Conservation (phyloP, 2,329 filamentous ascomycete genomes). For the Aspergillus sp. region DNA sequence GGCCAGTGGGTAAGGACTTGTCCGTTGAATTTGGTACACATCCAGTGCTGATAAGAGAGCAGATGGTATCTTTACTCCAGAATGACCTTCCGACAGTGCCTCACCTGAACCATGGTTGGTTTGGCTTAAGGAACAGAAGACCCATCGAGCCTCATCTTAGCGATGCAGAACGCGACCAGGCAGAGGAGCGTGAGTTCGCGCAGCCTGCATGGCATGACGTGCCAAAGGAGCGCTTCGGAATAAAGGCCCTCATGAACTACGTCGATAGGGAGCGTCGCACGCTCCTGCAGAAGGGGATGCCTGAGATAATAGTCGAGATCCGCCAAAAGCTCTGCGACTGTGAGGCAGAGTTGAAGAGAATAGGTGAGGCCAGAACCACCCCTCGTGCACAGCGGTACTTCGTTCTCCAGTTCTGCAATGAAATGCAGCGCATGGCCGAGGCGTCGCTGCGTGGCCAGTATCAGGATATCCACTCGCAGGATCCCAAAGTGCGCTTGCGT, state of each 20-base stretch:
- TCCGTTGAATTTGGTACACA: background rate
- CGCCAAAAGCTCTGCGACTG: constrained; percentile 7
- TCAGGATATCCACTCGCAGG: constrained; percentile 12
- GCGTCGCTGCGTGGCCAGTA: constrained; percentile 14
- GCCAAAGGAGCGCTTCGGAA: constrained; percentile 10
- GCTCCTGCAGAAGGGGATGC: constrained; percentile 16
- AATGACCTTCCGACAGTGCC: constrained; percentile 15
- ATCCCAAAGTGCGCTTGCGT: constrained; percentile 5
- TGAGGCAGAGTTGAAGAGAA: background rate
- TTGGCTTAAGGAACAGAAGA: constrained; percentile 18
- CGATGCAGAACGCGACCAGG: constrained; percentile 13
- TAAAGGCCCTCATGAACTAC: constrained; percentile 14
- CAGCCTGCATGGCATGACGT: constrained; percentile 6
- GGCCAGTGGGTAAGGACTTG: constrained; percentile 8
- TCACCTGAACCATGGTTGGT: constrained; percentile 18
- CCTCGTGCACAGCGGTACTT: constrained; percentile 11
- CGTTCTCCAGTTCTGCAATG: constrained; percentile 13
- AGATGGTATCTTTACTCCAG: constrained; percentile 18
- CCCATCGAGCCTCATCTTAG: background rate
- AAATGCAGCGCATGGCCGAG: constrained; percentile 18
- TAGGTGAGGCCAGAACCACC: constrained; percentile 6
- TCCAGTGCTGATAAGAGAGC: background rate
- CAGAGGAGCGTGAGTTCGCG: background rate
- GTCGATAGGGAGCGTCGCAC: constrained; percentile 17
- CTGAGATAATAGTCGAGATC: constrained; percentile 17